A percentile compares a stretch with the other conserved stretches of the same genome.
phyloP scores from a whole-genome alignment of 345 rosid species.

The Syzygium aqueum region DNA sequence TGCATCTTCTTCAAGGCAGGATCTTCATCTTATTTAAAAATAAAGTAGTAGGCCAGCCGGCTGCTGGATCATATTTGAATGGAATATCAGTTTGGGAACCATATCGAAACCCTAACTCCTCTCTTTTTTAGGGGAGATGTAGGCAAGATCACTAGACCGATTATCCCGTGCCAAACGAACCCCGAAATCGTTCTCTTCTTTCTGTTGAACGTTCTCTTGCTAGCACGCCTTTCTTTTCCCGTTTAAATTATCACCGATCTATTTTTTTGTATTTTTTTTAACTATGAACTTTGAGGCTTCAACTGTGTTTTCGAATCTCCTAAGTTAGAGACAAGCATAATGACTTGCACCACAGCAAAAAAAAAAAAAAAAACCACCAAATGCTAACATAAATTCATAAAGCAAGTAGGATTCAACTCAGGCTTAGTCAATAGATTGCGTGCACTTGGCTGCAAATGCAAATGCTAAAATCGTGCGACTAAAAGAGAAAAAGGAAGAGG shows the following conservation, averaged over 20 bases:
- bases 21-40: background rate
- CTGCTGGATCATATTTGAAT: background rate
- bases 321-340: background rate
- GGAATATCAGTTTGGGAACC: background rate
- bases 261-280: too few relatives aligned
- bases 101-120: background rate
- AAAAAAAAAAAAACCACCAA: background rate
- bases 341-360: background rate
- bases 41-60: background rate
- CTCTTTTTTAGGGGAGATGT: background rate
- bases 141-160: background rate
- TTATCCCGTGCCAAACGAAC: background rate
- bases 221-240: background rate
- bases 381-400: background rate
- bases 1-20: background rate
- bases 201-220: background rate
- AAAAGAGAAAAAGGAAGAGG: background rate
- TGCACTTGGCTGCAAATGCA: too few relatives aligned
- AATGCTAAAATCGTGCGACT: background rate
- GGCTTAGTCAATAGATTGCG: background rate
- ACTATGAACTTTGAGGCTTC: background rate
- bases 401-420: background rate
- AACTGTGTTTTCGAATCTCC: background rate
- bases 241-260: background rate
- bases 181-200: background rate